Evolutionary conservation across 163 green algal genomes (phyloP).

Genomic region (Prototheca stagnorum): DNA sequence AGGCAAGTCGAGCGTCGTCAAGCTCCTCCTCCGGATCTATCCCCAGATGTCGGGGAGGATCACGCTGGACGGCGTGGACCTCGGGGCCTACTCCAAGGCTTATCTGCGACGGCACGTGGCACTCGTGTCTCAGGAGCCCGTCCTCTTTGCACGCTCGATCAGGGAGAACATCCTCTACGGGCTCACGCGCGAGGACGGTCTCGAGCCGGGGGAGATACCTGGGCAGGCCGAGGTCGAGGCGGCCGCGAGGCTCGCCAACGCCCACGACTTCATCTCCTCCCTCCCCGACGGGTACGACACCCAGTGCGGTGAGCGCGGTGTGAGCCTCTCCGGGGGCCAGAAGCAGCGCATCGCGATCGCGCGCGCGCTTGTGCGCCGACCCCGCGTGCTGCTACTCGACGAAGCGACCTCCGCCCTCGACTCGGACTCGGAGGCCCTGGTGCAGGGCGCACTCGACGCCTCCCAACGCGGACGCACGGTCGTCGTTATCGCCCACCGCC

Average conservation of each 20-base stretch:
- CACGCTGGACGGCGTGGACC: constrained; percentile 25
- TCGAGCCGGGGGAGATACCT: constrained; percentile 12
- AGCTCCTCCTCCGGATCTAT: constrained; percentile 61
- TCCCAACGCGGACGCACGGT: constrained; percentile 43
- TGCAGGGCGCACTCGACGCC: constrained; percentile 35
- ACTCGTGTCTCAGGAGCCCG: constrained; percentile 34
- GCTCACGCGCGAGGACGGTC: constrained; percentile 27
- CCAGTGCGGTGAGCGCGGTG: constrained; percentile 58
- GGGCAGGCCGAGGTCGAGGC: constrained; percentile 22
- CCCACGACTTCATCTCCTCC: constrained; percentile 49
- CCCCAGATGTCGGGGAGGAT: constrained; percentile 25
- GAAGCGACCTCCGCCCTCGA: constrained; percentile 56
- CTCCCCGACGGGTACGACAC: constrained; percentile 37
- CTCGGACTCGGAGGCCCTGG: constrained; percentile 38
- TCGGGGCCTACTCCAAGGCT: constrained; percentile 22
- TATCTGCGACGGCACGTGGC: constrained; percentile 26
- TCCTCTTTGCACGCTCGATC: constrained; percentile 25
- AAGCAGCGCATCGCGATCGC: constrained; percentile 53
- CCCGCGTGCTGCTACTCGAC: constrained; percentile 35
- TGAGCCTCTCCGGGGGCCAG: constrained; percentile 54
- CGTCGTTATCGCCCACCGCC: constrained; percentile 52
- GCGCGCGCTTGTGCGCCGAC: constrained; percentile 31
- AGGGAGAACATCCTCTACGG: constrained; percentile 35
- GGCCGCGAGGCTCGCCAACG: constrained; percentile 45
- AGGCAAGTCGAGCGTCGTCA: constrained; percentile 70